Evolutionary conservation across 441 rosid genomes (phyloP).

Genomic region (Gossypium schwendimanii): DNA sequence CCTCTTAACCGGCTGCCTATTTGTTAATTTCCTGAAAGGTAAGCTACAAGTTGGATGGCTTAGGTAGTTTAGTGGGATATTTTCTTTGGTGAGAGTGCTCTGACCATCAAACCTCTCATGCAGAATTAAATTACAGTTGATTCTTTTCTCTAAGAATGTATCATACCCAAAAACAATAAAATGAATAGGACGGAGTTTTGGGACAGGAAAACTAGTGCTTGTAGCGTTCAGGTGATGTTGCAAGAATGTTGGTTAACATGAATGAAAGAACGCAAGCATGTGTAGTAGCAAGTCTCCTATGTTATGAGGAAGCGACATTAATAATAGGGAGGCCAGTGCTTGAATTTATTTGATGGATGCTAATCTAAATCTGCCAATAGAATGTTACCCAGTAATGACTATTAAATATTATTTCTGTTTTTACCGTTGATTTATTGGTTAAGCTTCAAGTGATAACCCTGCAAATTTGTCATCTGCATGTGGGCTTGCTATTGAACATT

Average conservation of each 20-base stretch:
- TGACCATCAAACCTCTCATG: background rate
- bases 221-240: background rate
- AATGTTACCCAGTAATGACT: background rate
- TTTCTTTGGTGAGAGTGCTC: background rate
- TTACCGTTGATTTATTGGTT: conserved; percentile 3
- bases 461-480: background rate
- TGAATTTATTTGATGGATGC: background rate
- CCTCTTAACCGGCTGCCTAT: background rate
- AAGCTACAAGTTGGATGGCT: background rate
- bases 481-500: background rate
- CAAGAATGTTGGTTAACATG: background rate
- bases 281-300: background rate
- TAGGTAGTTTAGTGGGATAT: background rate
- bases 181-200: background rate
- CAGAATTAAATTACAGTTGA: background rate
- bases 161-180: background rate
- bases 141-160: background rate
- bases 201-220: background rate
- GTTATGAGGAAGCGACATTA: background rate
- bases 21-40: background rate
- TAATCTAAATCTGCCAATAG: background rate
- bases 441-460: background rate
- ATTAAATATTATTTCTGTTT: background rate
- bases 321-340: background rate
- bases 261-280: background rate